Evolutionary conservation across 306 rosid species (phyloP).

Genomic region (Dryas alaskensis): DNA sequence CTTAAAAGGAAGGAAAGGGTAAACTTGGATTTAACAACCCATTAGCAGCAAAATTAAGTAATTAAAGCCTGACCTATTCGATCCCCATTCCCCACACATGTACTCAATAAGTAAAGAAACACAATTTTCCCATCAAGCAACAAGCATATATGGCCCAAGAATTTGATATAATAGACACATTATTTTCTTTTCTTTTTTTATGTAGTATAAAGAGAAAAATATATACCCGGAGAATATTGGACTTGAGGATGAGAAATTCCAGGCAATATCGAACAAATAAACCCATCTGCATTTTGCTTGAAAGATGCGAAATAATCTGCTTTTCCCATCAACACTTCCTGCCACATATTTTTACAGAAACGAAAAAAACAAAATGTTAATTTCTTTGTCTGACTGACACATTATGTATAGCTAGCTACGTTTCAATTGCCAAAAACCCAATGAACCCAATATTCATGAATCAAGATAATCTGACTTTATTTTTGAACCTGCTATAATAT

Average conservation of each 20-base stretch:
- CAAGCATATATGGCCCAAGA: background rate
- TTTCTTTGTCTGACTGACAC: conserved; percentile 12
- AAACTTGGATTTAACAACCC: conserved; percentile 7
- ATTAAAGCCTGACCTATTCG: background rate
- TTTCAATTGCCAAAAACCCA: conserved; percentile 31
- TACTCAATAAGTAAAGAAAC: too few relatives aligned
- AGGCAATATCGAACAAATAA: conserved; percentile 83
- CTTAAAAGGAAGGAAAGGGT: conserved; percentile 29
- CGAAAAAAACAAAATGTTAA: background rate
- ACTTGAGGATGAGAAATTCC: conserved; percentile 88
- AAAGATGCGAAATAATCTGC: conserved; percentile 81
- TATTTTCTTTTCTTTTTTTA: background rate
- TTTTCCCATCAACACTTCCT: conserved; percentile 95
- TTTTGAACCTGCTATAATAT: background rate
- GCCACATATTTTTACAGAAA: conserved; percentile 15
- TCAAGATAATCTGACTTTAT: conserved; percentile 6
- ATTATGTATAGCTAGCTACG: background rate
- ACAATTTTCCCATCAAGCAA: background rate
- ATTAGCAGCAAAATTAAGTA: background rate
- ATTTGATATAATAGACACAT: background rate
- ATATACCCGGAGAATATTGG: conserved; percentile 92
- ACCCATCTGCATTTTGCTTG: conserved; percentile 80
- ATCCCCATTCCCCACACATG: too few relatives aligned
- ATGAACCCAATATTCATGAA: conserved; percentile 9
- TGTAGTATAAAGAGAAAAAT: background rate